phyloP scores from a whole-genome alignment of 257 asterid species.

The Henckelia pumila region DNA sequence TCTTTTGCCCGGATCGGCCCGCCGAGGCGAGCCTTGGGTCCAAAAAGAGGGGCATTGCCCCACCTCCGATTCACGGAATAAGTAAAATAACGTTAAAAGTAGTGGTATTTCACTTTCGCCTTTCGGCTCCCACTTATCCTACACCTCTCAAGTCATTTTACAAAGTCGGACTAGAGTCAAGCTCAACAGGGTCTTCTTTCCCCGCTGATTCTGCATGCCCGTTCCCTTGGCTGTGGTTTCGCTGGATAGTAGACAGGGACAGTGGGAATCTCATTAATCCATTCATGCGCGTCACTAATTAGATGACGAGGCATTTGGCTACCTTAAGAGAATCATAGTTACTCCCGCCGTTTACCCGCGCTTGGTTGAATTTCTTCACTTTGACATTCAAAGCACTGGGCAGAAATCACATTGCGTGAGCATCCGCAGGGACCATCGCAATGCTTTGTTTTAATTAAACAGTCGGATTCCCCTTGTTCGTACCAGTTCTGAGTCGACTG shows the following conservation, averaged over 20 bases:
- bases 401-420: slow-evolving; percentile 32
- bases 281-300: too few relatives aligned
- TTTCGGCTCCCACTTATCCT: slow-evolving; percentile 62
- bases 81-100: slow-evolving; percentile 86
- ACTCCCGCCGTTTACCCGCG: slow-evolving; percentile 28
- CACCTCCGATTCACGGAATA: slow-evolving; percentile 76
- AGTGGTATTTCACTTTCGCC: slow-evolving; percentile 88
- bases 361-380: too few relatives aligned
- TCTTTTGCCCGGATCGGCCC: slow-evolving; percentile 52
- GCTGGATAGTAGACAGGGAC: too few relatives aligned
- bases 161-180: slow-evolving; percentile 46
- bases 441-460: slow-evolving; percentile 30
- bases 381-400: too few relatives aligned
- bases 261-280: too few relatives aligned
- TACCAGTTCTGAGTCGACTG: too few relatives aligned
- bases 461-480: slow-evolving; percentile 16
- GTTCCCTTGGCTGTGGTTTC: too few relatives aligned
- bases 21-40: slow-evolving; percentile 48
- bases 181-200: slow-evolving; percentile 47
- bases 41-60: slow-evolving; percentile 64
- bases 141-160: slow-evolving; percentile 45
- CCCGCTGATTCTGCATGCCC: too few relatives aligned
- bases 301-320: not conserved
- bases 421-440: slow-evolving; percentile 35
- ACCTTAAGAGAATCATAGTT: slow-evolving; percentile 11